These are phyloP conservation scores for Chamaenerion angustifolium DNA, from an alignment of 345 rosid species.

Conservation along the genomic window DNA sequence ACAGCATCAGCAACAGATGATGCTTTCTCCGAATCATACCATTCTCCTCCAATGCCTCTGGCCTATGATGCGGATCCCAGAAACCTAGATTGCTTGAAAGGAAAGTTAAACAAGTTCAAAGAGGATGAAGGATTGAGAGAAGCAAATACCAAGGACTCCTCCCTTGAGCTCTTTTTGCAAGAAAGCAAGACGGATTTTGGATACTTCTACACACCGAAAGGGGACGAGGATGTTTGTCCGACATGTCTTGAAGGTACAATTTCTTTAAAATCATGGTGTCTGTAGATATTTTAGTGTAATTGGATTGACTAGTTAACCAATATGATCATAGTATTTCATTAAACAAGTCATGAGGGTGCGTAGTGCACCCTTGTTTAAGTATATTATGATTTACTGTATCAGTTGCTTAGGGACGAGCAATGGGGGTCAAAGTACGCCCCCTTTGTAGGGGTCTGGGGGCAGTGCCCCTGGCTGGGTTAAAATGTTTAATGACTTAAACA, in stretches of 20 bases:
- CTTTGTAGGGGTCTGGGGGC: too few species aligned
- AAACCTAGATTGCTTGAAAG: constrained; percentile 18
- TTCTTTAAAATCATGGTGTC: not conserved
- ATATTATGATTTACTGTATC: too few species aligned
- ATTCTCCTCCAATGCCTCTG: constrained; percentile 86
- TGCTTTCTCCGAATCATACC: constrained; percentile 71
- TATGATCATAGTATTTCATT: too few species aligned
- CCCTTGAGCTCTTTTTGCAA: constrained; percentile 32
- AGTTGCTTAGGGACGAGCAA: too few species aligned
- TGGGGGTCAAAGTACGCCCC: too few species aligned
- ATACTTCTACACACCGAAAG: constrained; percentile 27
- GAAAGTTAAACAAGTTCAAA: constrained; percentile 47
- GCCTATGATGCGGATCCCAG: constrained; percentile 83
- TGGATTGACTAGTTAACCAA: too few species aligned
- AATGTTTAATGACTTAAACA: too few species aligned
- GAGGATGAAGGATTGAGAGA: constrained; percentile 52
- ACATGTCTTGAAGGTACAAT: constrained; percentile 57
- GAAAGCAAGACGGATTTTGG: constrained; percentile 31
- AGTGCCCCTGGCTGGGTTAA: too few species aligned
- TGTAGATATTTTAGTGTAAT: too few species aligned
- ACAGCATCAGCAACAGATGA: constrained; percentile 46
- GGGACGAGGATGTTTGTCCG: constrained; percentile 60
- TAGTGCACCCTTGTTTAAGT: too few species aligned
- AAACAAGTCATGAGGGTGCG: too few species aligned
- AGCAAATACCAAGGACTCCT: constrained; percentile 29